Conservation (phyloP, 2,329 filamentous ascomycete genomes). For the Elsinoe fawcettii region DNA sequence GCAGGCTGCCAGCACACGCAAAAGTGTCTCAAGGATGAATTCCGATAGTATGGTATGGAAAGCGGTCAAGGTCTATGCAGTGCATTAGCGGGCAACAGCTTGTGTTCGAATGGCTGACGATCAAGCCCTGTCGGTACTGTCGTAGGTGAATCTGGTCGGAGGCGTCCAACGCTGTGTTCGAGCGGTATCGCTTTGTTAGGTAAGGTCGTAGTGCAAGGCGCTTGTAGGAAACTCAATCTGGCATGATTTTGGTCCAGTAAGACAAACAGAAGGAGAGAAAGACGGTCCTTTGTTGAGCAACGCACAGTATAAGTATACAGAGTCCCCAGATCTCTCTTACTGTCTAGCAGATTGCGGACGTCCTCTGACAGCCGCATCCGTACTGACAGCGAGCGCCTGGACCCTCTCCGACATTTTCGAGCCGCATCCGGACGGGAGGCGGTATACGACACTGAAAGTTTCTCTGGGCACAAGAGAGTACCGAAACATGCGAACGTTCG, state of each 20-base stretch:
- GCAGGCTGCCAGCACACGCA: neutral
- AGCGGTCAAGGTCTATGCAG: neutral
- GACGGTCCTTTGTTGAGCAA: slow-evolving; percentile 5
- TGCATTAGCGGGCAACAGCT: neutral
- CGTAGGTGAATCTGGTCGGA: neutral
- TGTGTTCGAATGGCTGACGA: neutral
- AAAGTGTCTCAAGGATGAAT: neutral
- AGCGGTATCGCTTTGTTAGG: slow-evolving; percentile 9
- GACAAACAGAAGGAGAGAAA: slow-evolving; percentile 1
- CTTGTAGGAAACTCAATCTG: slow-evolving; percentile 9
- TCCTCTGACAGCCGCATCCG: slow-evolving; percentile 6
- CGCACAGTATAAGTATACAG: slow-evolving; percentile 6
- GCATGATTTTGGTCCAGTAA: neutral
- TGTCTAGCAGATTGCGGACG: neutral
- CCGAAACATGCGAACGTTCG: slow-evolving; percentile 12
- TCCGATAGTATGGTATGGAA: neutral
- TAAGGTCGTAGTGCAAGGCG: neutral
- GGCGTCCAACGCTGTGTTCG: neutral
- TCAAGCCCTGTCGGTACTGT: neutral
- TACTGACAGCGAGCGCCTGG: slow-evolving; percentile 10
- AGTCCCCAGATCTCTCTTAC: neutral
- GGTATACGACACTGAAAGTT: slow-evolving; percentile 13
- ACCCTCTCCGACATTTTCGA: slow-evolving; percentile 3
- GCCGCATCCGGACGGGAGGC: slow-evolving; percentile 13
- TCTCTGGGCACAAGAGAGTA: slow-evolving; percentile 9